Evolutionary conservation across 495 filamentous ascomycete genomes (phyloP).

Genomic region (Thozetella sp.): DNA sequence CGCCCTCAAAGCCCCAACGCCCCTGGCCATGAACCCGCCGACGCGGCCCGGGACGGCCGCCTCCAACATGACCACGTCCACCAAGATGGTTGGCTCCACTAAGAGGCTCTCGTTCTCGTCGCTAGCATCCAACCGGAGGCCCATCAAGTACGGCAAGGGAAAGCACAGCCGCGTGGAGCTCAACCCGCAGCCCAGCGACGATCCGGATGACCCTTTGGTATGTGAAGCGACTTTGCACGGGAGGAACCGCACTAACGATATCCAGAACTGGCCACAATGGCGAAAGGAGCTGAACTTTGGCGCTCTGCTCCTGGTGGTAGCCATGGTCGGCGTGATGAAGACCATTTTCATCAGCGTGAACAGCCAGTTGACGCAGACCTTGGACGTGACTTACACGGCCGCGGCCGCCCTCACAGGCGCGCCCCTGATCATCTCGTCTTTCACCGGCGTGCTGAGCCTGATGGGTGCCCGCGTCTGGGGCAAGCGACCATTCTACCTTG

Average conservation of each 20-base stretch:
- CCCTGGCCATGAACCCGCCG: constrained; percentile 24
- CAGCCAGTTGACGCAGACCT: constrained; percentile 35
- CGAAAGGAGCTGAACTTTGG: constrained; percentile 47
- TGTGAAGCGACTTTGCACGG: constrained; percentile 5
- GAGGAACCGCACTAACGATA: background rate
- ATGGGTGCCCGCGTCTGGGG: constrained; percentile 42
- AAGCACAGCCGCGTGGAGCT: constrained; percentile 43
- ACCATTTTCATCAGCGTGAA: constrained; percentile 51
- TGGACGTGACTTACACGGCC: constrained; percentile 41
- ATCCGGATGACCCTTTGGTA: constrained; percentile 50
- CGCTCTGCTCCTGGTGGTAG: constrained; percentile 40
- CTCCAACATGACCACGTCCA: constrained; percentile 9
- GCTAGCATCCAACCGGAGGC: constrained; percentile 28
- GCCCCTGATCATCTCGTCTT: constrained; percentile 46
- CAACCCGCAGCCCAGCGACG: constrained; percentile 49
- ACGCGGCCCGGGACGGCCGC: constrained; percentile 25
- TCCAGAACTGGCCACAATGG: constrained; percentile 50
- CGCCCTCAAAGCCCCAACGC: constrained; percentile 17
- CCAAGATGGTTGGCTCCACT: constrained; percentile 28
- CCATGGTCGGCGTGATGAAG: constrained; percentile 45
- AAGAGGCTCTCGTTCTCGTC: constrained; percentile 35
- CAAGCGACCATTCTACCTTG: constrained; percentile 48
- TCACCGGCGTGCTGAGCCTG: constrained; percentile 39
- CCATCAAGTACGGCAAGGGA: constrained; percentile 47
- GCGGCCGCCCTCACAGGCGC: constrained; percentile 47